Evolutionary conservation across 192 early-diverging fungal species (phyloP).

Genomic region (Coemansia javaensis): DNA sequence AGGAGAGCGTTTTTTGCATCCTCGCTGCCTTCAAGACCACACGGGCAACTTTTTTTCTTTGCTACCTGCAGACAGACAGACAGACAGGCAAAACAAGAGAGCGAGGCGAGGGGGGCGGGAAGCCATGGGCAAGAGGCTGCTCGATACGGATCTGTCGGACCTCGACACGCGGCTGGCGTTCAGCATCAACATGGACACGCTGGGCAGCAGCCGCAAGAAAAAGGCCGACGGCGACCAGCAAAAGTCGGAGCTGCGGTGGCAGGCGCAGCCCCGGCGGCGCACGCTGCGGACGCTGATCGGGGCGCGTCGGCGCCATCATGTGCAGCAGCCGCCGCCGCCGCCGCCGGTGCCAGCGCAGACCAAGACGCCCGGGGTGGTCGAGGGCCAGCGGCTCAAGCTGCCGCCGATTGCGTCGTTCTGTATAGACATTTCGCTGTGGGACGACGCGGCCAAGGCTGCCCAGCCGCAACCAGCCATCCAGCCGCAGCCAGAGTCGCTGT

Average conservation of each 20-base stretch:
- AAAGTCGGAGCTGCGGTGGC: neutral
- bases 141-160: neutral
- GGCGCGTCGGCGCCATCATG: neutral
- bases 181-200: neutral
- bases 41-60: too few relatives aligned
- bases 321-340: too few relatives aligned
- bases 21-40: too few relatives aligned
- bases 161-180: neutral
- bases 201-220: neutral
- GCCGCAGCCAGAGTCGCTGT: neutral
- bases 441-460: neutral
- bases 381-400: conserved; percentile 10
- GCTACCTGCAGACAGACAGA: too few relatives aligned
- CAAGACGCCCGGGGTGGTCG: too few relatives aligned
- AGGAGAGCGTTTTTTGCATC: too few relatives aligned
- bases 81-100: too few relatives aligned
- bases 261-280: neutral
- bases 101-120: too few relatives aligned
- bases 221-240: neutral
- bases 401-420: conserved; percentile 22
- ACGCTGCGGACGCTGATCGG: conserved; percentile 6
- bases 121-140: too few relatives aligned
- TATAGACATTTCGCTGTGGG: neutral
- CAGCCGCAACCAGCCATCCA: neutral
- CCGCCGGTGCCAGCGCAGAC: neutral